These are phyloP conservation scores for Tetrahymena borealis DNA, from an alignment of 73 alveolate species.

Conservation along the genomic window DNA sequence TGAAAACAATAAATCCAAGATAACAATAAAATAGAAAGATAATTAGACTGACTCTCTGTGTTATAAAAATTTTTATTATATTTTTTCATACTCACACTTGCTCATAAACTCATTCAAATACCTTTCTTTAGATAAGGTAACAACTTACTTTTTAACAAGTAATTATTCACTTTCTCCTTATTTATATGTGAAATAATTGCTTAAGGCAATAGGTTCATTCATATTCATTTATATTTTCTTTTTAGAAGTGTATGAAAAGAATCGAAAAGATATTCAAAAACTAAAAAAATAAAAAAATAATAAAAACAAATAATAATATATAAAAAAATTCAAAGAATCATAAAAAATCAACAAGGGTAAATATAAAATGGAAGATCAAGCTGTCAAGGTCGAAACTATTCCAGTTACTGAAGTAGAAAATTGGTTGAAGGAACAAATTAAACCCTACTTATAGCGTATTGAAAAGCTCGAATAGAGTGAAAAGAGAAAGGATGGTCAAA, in stretches of 20 bases:
- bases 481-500: not conserved
- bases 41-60: no score
- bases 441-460: not conserved
- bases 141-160: not conserved
- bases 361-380: not conserved
- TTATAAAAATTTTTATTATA: no score
- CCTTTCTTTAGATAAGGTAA: no score
- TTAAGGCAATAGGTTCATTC: no score
- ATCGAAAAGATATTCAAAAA: not conserved
- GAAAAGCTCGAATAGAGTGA: not conserved
- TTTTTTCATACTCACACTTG: no score
- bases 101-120: no score
- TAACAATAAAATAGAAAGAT: not conserved
- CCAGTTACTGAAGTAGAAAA: not conserved
- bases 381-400: not conserved
- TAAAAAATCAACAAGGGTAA: not conserved
- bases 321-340: not conserved
- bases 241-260: not conserved
- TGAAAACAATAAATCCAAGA: not conserved
- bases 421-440: not conserved
- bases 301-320: not conserved
- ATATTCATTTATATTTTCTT: no score
- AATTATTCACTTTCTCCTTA: no score
- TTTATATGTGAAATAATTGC: no score
- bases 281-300: not conserved